phyloP scores from a whole-genome alignment of 192 early-diverging fungal genomes.

The Rhizoclosmatium globosum region DNA sequence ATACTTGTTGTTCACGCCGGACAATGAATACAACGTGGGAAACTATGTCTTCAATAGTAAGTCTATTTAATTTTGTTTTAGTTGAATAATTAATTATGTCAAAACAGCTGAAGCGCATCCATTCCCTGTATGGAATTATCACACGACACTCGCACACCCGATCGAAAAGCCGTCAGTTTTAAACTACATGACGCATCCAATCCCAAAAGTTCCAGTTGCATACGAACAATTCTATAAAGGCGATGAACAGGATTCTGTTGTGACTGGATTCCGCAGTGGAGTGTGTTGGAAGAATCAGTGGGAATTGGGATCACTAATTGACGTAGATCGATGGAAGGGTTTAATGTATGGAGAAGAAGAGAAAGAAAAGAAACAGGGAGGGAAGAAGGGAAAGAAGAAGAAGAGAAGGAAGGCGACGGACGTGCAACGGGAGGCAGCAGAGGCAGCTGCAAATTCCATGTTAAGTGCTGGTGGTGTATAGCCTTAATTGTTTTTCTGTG shows the following conservation, averaged over 20 bases:
- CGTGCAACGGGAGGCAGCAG: slow-evolving; percentile 18
- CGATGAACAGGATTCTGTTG: slow-evolving; percentile 25
- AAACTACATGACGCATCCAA: not conserved
- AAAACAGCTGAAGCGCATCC: slow-evolving; percentile 40
- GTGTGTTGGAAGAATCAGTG: slow-evolving; percentile 37
- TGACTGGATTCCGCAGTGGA: slow-evolving; percentile 20
- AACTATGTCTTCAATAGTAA: slow-evolving; percentile 41
- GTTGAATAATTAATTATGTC: not conserved
- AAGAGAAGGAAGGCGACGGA: not conserved
- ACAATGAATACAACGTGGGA: slow-evolving; percentile 33
- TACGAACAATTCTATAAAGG: slow-evolving; percentile 12
- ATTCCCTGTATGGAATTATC: slow-evolving; percentile 34
- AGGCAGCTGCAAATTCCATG: not conserved
- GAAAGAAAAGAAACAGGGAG: slow-evolving; percentile 41
- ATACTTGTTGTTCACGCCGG: slow-evolving; percentile 31
- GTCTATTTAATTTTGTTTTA: slow-evolving; percentile 3
- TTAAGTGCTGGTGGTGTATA: too few species aligned
- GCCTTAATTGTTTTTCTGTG: too few species aligned
- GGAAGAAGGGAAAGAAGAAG: slow-evolving; percentile 38
- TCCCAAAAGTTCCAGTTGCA: not conserved
- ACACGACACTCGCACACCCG: slow-evolving; percentile 18
- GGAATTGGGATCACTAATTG: not conserved
- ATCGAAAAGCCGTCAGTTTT: not conserved
- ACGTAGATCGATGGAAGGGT: slow-evolving; percentile 24
- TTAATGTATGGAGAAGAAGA: slow-evolving; percentile 10